Base-by-base conservation (phyloP, 148 eudicot species). In the Persicaria tinctoria region DNA sequence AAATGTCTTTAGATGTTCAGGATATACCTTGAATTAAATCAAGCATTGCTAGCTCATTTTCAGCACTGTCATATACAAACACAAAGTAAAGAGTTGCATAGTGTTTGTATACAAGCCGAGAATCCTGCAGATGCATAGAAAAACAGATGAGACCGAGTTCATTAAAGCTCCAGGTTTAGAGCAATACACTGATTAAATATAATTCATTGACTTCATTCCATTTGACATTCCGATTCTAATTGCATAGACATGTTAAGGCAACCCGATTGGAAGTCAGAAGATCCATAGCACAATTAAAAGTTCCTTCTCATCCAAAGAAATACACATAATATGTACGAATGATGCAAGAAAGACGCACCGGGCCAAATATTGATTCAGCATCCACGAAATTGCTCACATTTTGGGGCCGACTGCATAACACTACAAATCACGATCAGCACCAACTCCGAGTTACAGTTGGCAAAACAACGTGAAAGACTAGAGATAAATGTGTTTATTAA, bases 1-100 rank as follows among this genome's bases (percentile, higher is more conserved):
- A 27, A 11, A 50, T n/a, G 20, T 49, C 72, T 49, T 11, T 13
- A 72, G 46, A 50, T 48, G 71, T 23, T 50, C 44, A 66, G 45
- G 38, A 70, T 5, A 48, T 86, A 94, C 98, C 98, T 94, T 94
- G 98, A 83, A 94, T 94, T 53, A 94, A 84, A 80, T 94, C 98
- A 79, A 94, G 91, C 85, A 94, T 88, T 8, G 98, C 98, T 45
- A 94, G 86, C 84, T 94, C 98, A 80, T 94, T 94, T 74, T 94
- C 98, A 46, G 90, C 86, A 68, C 81, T 83, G 77, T 94, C 98
- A 77, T 89, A 91, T 75, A 94, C 82, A 80, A 94, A 87, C 23
- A 88, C 89, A 70, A 93, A 87, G 83, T 94, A 94, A 55, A 94
- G 85, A 10, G 98, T 94, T 45, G 97, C 98, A 76, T 71, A 91